Evolutionary conservation across 768 basidiomycete genomes (phyloP).

Genomic region (Podaxis sp.): DNA sequence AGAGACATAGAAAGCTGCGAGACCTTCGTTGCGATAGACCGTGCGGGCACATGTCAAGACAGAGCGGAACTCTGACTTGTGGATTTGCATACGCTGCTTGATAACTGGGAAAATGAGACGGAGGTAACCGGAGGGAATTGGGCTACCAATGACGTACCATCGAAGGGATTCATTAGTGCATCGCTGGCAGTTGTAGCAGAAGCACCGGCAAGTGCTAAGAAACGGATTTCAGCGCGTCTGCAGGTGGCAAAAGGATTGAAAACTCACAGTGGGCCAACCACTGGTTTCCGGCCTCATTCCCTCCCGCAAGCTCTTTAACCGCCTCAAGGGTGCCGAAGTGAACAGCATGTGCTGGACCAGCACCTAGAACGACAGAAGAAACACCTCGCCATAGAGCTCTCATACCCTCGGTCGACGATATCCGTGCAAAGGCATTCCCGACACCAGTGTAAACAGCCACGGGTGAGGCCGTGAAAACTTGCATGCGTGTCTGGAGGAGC

Average conservation of each 20-base stretch:
- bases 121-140: conserved; percentile 15
- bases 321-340: conserved; percentile 97
- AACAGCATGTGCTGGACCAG: conserved; percentile 96
- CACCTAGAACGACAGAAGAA: conserved; percentile 92
- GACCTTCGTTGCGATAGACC: conserved; percentile 84
- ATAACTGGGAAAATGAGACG: conserved; percentile 62
- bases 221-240: background rate
- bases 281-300: conserved; percentile 78
- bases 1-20: conserved; percentile 94
- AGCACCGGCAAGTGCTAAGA: conserved; percentile 85
- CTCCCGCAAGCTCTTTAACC: conserved; percentile 90
- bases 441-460: conserved; percentile 87
- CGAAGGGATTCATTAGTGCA: conserved; percentile 99
- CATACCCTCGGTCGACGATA: conserved; percentile 92
- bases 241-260: background rate
- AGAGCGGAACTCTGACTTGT: conserved; percentile 88
- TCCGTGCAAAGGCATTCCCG: conserved; percentile 87
- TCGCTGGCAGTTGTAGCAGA: conserved; percentile 93
- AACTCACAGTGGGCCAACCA: conserved; percentile 86
- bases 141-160: conserved; percentile 61
- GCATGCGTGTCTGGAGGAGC: conserved; percentile 90
- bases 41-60: conserved; percentile 83
- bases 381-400: conserved; percentile 94
- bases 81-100: conserved; percentile 99
- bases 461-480: conserved; percentile 88